Conservation (phyloP, 1,139 yeast species). For the Yamadazyma blattariae region DNA sequence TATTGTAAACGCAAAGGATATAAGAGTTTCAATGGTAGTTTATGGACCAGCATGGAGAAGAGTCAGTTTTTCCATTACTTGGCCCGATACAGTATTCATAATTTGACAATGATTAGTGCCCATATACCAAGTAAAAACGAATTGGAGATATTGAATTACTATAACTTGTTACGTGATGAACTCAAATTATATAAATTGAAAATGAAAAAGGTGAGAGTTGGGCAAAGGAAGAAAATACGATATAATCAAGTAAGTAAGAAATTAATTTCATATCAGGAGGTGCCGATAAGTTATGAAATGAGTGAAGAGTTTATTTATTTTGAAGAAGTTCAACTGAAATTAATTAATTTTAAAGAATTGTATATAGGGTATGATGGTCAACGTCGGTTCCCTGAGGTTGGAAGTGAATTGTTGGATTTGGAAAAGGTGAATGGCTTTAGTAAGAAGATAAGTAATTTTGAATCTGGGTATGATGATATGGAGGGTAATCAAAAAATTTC, state of each 20-base stretch:
- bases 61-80: conserved; percentile 25
- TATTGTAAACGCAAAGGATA: conserved; percentile 3
- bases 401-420: conserved; percentile 1
- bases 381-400: conserved; percentile 11
- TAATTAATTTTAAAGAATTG: conserved; percentile 19
- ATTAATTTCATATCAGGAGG: conserved; percentile 33
- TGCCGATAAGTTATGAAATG: conserved; percentile 58
- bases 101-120: conserved; percentile 36
- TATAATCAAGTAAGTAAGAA: conserved; percentile 9
- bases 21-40: conserved; percentile 13
- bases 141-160: conserved; percentile 47
- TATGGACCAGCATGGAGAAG: conserved; percentile 23
- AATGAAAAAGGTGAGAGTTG: not conserved
- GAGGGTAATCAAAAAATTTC: no score
- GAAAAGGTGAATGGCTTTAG: not conserved
- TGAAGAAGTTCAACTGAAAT: conserved; percentile 45
- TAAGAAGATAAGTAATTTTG: not conserved
- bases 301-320: conserved; percentile 41
- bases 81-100: conserved; percentile 49
- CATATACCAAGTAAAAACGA: conserved; percentile 39
- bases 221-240: not conserved
- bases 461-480: no score
- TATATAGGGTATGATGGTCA: conserved; percentile 8
- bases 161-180: conserved; percentile 31
- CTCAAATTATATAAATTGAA: conserved; percentile 18